These are phyloP conservation scores for Scutellaria baicalensis DNA, from an alignment of 257 asterid species.

Conservation along the genomic window DNA sequence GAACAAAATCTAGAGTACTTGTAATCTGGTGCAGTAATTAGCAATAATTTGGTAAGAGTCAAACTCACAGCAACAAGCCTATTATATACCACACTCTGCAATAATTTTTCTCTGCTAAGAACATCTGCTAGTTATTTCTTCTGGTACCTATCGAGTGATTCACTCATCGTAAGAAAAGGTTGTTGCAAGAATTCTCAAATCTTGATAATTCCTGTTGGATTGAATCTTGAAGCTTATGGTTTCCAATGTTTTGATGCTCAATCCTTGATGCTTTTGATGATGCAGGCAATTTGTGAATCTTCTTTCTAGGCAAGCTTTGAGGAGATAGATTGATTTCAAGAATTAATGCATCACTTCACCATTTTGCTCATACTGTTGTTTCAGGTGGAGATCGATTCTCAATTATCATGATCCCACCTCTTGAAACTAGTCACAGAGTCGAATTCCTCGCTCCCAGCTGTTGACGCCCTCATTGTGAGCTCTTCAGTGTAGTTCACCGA, in stretches of 20 bases:
- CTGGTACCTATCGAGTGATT: neutral
- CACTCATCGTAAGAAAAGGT: neutral
- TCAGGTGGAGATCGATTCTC: neutral
- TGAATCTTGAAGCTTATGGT: neutral
- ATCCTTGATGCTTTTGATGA: neutral
- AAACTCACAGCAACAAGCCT: neutral
- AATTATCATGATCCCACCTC: constrained; percentile 33
- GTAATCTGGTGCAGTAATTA: neutral
- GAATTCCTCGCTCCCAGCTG: constrained; percentile 37
- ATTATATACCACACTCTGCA: neutral
- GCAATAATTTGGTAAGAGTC: neutral
- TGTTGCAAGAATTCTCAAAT: neutral
- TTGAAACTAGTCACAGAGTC: constrained; percentile 43
- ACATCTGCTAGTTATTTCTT: neutral
- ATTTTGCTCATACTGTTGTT: neutral
- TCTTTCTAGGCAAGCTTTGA: neutral
- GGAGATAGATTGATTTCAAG: neutral
- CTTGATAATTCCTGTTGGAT: neutral
- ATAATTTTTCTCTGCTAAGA: neutral
- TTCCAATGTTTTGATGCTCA: too few relatives aligned
- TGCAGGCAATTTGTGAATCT: neutral
- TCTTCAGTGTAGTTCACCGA: constrained; percentile 31
- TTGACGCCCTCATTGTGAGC: constrained; percentile 25
- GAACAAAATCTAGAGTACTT: neutral
- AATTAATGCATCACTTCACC: neutral